phyloP scores from a whole-genome alignment of 495 filamentous ascomycete species.

The Penicillium daleae region DNA sequence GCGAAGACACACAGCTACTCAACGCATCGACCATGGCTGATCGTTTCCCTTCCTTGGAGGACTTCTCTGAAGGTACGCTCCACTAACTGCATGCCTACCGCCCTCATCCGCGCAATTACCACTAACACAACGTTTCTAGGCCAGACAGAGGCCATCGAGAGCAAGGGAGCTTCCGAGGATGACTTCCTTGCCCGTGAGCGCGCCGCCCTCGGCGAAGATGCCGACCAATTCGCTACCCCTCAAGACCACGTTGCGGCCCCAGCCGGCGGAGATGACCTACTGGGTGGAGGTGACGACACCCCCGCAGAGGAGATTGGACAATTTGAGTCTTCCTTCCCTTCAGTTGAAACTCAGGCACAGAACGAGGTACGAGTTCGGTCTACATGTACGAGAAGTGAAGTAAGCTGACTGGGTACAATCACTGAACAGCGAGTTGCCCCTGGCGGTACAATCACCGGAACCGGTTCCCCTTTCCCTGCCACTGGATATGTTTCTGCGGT shows the following conservation, averaged over 20 bases:
- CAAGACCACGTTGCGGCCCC: conserved; percentile 67
- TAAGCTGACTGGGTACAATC: conserved; percentile 28
- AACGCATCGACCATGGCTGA: conserved; percentile 73
- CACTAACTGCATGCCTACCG: conserved; percentile 22
- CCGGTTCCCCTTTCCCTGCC: conserved; percentile 71
- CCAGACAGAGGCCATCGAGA: conserved; percentile 58
- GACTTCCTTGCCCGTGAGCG: conserved; percentile 92
- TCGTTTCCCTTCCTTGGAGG: conserved; percentile 94
- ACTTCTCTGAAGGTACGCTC: conserved; percentile 84
- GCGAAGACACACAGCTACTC: background rate
- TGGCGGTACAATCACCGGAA: conserved; percentile 85
- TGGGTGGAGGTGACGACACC: conserved; percentile 58
- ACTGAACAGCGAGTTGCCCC: conserved; percentile 69
- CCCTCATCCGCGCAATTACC: conserved; percentile 22
- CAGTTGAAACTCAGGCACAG: conserved; percentile 63
- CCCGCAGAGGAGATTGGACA: conserved; percentile 62
- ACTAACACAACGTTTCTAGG: conserved; percentile 49
- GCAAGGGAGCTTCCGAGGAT: conserved; percentile 49
- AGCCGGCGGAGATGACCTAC: conserved; percentile 69
- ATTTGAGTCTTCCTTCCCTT: conserved; percentile 88
- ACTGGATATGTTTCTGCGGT: conserved; percentile 54
- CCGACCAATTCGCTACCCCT: conserved; percentile 81
- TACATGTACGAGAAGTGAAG: background rate
- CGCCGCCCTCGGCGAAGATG: conserved; percentile 87
- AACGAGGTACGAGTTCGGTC: conserved; percentile 68